A percentile compares a stretch with the other conserved stretches of the same genome.
Conservation (phyloP, 2,329 filamentous ascomycete genomes). For the Paramyrothecium sp. region DNA sequence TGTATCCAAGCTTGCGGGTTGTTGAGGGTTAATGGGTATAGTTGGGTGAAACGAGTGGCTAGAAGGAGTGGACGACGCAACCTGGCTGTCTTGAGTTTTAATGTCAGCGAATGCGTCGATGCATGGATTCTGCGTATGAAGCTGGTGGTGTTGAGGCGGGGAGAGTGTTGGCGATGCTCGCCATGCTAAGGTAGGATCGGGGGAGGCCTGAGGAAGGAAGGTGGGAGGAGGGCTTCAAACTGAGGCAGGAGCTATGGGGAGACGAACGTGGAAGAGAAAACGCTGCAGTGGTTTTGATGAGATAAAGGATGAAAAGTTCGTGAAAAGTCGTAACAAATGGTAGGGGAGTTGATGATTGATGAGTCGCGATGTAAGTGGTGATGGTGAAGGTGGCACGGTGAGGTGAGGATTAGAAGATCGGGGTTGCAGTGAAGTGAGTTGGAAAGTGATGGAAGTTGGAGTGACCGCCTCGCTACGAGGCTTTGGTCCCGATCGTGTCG, state of each 20-base stretch:
- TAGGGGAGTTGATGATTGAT: background rate
- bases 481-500: background rate
- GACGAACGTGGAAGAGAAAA: background rate
- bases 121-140: too few relatives aligned
- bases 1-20: constrained; percentile 22
- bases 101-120: background rate
- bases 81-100: constrained; percentile 27
- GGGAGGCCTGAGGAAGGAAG: too few relatives aligned
- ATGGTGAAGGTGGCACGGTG: too few relatives aligned
- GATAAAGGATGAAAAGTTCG: background rate
- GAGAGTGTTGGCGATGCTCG: too few relatives aligned
- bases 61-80: constrained; percentile 33
- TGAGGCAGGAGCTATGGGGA: background rate
- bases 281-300: background rate
- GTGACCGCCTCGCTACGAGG: background rate
- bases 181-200: too few relatives aligned
- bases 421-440: too few relatives aligned
- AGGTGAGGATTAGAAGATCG: too few relatives aligned
- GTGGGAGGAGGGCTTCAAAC: too few relatives aligned
- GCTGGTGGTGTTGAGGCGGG: background rate
- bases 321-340: background rate
- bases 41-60: constrained; percentile 5
- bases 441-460: background rate
- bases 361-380: too few relatives aligned
- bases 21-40: constrained; percentile 1